Base-by-base conservation (phyloP, 768 basidiomycete genomes). In the Mycena albidolilacea region DNA sequence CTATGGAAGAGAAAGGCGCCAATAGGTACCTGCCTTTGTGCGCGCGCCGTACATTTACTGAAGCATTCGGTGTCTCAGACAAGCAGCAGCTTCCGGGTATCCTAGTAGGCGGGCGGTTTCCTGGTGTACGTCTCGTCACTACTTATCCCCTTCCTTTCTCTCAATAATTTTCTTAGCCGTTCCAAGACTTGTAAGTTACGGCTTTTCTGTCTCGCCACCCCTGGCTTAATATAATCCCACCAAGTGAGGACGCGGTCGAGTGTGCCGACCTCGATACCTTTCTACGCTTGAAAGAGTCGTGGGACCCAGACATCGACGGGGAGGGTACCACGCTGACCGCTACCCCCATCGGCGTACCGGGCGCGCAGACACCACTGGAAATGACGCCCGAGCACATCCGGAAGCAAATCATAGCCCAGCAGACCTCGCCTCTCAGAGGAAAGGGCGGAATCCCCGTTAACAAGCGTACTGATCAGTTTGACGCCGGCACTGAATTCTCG, bases 11-110 rank as follows among this genome's bases (percentile, higher is more conserved):
- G 95, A 76, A 96, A 92, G 79, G 93, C 92, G 0, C 95, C 95
- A 46, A 77, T 80, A 77, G 90, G 94, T 92, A 61, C 58, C 68
- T 71, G 82, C 77, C 15, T 17, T 44, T 39, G 35, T 59, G 48
- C 2, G 11, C 67, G 37, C 57, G 46, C 19, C 58, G 10, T 39
- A 67, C 35, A 19, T 44, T 12, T 30, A n/a, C 62, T 67, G 10
- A 68, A 55, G 69, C 39, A 50, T 12, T 50, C 66, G 46, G 37
- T 30, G 64, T 37, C 76, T 5, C 79, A 94, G 95, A 91, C 80
- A 95, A 95, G 76, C 93, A 94, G 75, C 94, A 94, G 76, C 85
- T 96, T 5, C 95, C 95, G 30, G 95, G 95, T 3, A 91, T 96
- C 52, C 89, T 96, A 7, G 88, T 96, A 46, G 95, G 95, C 5